These are phyloP conservation scores for Austroboletus niveus DNA, from an alignment of 1,284 basidiomycete genomes.

Conservation along the genomic window DNA sequence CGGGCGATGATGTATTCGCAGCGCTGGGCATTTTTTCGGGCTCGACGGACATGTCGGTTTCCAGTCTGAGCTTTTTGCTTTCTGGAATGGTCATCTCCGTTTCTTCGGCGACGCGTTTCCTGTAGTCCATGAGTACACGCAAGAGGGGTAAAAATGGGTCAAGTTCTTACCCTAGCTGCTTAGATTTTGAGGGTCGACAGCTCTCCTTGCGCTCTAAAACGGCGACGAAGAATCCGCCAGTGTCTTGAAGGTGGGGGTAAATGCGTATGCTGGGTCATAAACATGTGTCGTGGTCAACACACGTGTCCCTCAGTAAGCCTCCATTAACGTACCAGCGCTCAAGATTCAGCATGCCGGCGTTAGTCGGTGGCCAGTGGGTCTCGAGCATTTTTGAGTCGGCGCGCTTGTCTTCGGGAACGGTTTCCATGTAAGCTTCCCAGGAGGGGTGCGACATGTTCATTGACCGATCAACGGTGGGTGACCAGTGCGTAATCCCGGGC, in stretches of 20 bases:
- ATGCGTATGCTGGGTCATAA: constrained; percentile 65
- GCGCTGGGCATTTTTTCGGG: constrained; percentile 1
- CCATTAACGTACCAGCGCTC: constrained; percentile 60
- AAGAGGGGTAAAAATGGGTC: background rate
- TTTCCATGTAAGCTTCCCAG: constrained; percentile 53
- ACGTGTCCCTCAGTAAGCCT: background rate
- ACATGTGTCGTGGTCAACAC: constrained; percentile 5
- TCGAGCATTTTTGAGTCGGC: constrained; percentile 58
- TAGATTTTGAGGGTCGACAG: constrained; percentile 10
- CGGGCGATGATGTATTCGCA: constrained; percentile 16
- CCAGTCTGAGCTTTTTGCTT: constrained; percentile 48
- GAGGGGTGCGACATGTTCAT: constrained; percentile 32
- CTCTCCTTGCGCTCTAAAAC: constrained; percentile 64
- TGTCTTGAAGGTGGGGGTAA: constrained; percentile 95
- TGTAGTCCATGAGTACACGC: constrained; percentile 9
- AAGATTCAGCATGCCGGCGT: constrained; percentile 59
- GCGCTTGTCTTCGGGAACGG: constrained; percentile 47
- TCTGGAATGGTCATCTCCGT: constrained; percentile 36
- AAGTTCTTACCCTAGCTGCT: constrained; percentile 23
- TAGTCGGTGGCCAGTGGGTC: constrained; percentile 80
- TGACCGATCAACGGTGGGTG: constrained; percentile 52
- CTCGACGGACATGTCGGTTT: constrained; percentile 18
- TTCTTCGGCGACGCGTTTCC: constrained; percentile 49
- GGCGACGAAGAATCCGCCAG: constrained; percentile 96
- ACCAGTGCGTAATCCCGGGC: constrained; percentile 78